Evolutionary conservation across 179 eudicot genomes (phyloP), one percentile per base, ranked within the genome.

Genomic region (Spergularia azorica): DNA sequence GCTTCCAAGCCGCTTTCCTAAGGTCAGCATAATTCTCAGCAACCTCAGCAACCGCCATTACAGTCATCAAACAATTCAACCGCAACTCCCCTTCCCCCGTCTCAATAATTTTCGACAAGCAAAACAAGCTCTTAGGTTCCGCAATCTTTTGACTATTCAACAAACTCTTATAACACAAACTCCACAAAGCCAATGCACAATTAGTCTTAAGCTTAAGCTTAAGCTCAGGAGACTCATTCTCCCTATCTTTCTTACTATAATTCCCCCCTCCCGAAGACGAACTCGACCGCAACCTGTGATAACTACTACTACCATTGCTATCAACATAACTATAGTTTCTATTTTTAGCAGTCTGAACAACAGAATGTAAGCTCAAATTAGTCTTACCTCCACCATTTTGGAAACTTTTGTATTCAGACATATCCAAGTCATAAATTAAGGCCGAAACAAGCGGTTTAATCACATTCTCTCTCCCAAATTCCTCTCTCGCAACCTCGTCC

Each of bases 41-140:
- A 18, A 91, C 95, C 13, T 78, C 79, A 73, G 92, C 84, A 75
- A 91, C 84, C 77, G 86, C 92, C 95, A 91, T 88, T 20, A 91
- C 82, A 0, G 89, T 78, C 89, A 78, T 88, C 77, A 91, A 67
- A 83, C 92, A 88, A 80, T 89, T 81, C 17, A 80, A 71, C 77
- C 77, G 82, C 85, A 91, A 79, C 11, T 86, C 88, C 77, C 89
- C 90, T 17, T 36, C 70, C 82, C 83, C 91, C n/a, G 83, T 81
- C 80, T 90, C 90, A 61, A 90, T 88, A 11, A 84, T 79, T 77
- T 91, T 91, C 8, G 91, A 86, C 86, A 91, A 74, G 70, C 89
- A 87, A 58, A 86, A 84, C 78, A 91, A 58, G 38, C 93, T 90
- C 77, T 87, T 91, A 1, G 91, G 87, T 74, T 91, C 93, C 2